A percentile compares a stretch with the other conserved stretches of the same genome.
Evolutionary conservation across 2,329 filamentous ascomycete species (phyloP).

Genomic region (Nemania sp.): DNA sequence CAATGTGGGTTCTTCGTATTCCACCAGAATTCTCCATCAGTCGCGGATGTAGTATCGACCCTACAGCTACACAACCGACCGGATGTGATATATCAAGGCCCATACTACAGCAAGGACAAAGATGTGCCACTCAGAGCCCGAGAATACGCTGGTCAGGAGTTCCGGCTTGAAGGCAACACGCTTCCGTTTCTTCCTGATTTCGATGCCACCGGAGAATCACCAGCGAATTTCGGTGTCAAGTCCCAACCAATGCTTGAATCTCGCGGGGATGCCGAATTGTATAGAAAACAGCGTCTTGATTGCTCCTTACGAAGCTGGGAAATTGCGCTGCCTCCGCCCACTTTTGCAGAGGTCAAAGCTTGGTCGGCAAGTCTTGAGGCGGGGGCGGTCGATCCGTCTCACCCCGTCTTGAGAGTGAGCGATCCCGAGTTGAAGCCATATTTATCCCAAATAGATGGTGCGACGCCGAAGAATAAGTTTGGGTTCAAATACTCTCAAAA

Average conservation of each 20-base stretch:
- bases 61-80: slow-evolving; percentile 63
- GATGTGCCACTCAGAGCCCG: slow-evolving; percentile 78
- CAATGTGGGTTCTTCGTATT: slow-evolving; percentile 39
- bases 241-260: slow-evolving; percentile 52
- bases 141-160: slow-evolving; percentile 88
- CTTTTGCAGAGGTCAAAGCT: slow-evolving; percentile 65
- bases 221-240: slow-evolving; percentile 59
- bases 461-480: slow-evolving; percentile 79
- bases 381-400: slow-evolving; percentile 19
- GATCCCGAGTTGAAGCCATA: slow-evolving; percentile 41
- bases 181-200: slow-evolving; percentile 82
- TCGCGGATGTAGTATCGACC: slow-evolving; percentile 54
- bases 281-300: slow-evolving; percentile 54
- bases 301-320: slow-evolving; percentile 78
- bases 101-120: slow-evolving; percentile 80
- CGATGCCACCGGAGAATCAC: slow-evolving; percentile 62
- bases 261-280: slow-evolving; percentile 51
- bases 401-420: slow-evolving; percentile 28
- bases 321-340: slow-evolving; percentile 71
- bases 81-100: slow-evolving; percentile 77
- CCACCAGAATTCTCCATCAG: slow-evolving; percentile 40
- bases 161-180: slow-evolving; percentile 73
- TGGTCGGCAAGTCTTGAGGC: slow-evolving; percentile 62
- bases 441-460: slow-evolving; percentile 84
- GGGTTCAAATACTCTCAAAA: slow-evolving; percentile 87